Conservation (phyloP, 2,329 filamentous ascomycete genomes). For the Lizonia empirigonia region DNA sequence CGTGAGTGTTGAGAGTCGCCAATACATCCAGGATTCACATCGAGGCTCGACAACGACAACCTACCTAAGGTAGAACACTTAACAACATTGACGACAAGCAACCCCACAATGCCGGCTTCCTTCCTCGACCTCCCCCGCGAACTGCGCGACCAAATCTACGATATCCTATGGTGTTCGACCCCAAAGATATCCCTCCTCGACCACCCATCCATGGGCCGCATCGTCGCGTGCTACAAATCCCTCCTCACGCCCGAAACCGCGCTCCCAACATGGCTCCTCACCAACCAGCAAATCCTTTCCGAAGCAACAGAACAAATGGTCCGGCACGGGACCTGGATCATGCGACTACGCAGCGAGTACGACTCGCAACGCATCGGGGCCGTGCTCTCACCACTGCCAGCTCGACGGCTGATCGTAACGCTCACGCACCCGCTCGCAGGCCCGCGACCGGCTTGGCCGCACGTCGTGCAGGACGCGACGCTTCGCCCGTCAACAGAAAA, state of each 20-base stretch:
- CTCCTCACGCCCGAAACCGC: not conserved
- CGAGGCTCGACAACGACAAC: not conserved
- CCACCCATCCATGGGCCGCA: slow-evolving; percentile 10
- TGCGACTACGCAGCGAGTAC: slow-evolving; percentile 14
- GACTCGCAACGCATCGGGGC: not conserved
- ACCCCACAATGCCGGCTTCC: slow-evolving; percentile 3
- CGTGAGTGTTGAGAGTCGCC: not conserved
- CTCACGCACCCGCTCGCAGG: slow-evolving; percentile 15
- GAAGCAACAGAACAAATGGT: slow-evolving; percentile 15
- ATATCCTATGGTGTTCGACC: slow-evolving; percentile 1
- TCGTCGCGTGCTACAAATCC: slow-evolving; percentile 7
- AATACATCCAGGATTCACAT: not conserved
- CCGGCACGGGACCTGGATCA: slow-evolving; percentile 10
- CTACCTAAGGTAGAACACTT: not conserved
- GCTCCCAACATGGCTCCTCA: slow-evolving; percentile 14
- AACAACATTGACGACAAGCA: not conserved
- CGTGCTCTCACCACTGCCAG: not conserved
- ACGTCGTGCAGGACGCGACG: slow-evolving; percentile 5
- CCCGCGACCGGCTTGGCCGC: slow-evolving; percentile 12
- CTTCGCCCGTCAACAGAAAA: slow-evolving; percentile 6
- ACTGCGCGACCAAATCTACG: slow-evolving; percentile 17
- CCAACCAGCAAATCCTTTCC: slow-evolving; percentile 8
- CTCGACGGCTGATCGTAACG: not conserved
- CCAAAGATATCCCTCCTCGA: slow-evolving; percentile 7
- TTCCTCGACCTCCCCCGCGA: slow-evolving; percentile 17